Percentiles rank a stretch among this genome's conserved stretches.
Conservation (phyloP, 2,329 filamentous ascomycete genomes). For the Xylariales sp. region DNA sequence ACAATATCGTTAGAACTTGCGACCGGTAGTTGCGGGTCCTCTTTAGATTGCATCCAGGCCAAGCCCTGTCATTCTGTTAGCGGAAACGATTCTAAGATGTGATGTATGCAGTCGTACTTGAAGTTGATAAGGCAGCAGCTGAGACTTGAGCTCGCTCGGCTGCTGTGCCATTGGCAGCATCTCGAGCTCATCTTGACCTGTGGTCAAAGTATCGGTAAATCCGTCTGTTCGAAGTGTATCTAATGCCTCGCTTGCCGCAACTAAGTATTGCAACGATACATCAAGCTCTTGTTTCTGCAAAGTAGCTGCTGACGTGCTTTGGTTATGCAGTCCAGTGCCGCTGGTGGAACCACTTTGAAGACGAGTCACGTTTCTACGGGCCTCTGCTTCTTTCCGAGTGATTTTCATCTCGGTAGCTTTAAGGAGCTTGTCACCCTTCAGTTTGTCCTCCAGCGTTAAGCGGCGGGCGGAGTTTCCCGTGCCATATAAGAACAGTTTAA, state of each 20-base stretch:
- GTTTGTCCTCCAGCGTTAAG: conserved; percentile 50
- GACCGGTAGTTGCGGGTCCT: conserved; percentile 62
- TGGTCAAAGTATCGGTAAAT: conserved; percentile 65
- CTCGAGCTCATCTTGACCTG: conserved; percentile 65
- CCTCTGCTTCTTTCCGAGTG: conserved; percentile 49
- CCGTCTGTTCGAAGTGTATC: conserved; percentile 59
- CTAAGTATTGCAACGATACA: conserved; percentile 57
- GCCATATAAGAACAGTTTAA: conserved; percentile 66
- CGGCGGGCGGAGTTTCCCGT: conserved; percentile 51
- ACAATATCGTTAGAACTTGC: conserved; percentile 56
- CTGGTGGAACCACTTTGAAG: no score
- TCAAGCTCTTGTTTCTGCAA: conserved; percentile 25
- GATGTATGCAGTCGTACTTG: conserved; percentile 46
- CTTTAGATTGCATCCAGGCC: conserved; percentile 75
- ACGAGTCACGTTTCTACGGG: conserved; percentile 39
- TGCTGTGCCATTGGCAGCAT: conserved; percentile 70
- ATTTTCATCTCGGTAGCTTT: conserved; percentile 51
- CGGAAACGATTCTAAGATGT: conserved; percentile 4
- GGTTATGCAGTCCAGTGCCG: conserved; percentile 30
- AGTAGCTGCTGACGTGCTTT: conserved; percentile 19
- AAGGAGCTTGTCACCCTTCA: conserved; percentile 64
- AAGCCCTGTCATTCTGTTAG: conserved; percentile 54
- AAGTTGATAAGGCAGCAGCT: conserved; percentile 74
- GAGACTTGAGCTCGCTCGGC: conserved; percentile 59
- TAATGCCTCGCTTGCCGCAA: conserved; percentile 62